Evolutionary conservation across 768 basidiomycete species (phyloP).

Genomic region (Mycena polygramma): DNA sequence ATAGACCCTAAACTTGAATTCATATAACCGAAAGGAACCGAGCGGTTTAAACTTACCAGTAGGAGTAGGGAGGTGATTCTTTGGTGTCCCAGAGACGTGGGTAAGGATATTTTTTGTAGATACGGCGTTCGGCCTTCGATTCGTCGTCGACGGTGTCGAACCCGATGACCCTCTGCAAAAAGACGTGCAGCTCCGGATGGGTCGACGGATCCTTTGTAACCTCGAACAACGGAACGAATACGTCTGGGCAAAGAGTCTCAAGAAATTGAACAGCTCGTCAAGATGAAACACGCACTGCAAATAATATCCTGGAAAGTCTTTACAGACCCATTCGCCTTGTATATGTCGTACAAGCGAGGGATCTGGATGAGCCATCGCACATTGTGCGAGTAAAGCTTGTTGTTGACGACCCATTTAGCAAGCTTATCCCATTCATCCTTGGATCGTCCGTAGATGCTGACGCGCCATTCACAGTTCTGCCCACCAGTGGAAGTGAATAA

Average conservation of each 20-base stretch:
- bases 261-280: neutral
- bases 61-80: slow-evolving; percentile 95
- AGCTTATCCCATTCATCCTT: slow-evolving; percentile 96
- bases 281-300: slow-evolving; percentile 68
- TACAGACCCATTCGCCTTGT: slow-evolving; percentile 89
- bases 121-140: slow-evolving; percentile 90
- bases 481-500: neutral
- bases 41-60: slow-evolving; percentile 73
- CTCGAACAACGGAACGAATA: slow-evolving; percentile 95
- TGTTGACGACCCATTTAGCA: slow-evolving; percentile 95
- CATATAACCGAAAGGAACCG: neutral
- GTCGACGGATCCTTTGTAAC: slow-evolving; percentile 91
- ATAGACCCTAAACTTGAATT: slow-evolving; percentile 77
- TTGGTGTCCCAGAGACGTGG: slow-evolving; percentile 90
- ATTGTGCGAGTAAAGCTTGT: slow-evolving; percentile 96
- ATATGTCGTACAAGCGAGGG: slow-evolving; percentile 94
- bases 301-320: slow-evolving; percentile 93
- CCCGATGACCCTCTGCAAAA: slow-evolving; percentile 94
- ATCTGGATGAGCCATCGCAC: slow-evolving; percentile 98
- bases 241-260: slow-evolving; percentile 62
- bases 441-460: slow-evolving; percentile 93
- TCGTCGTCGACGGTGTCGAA: slow-evolving; percentile 99
- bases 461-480: slow-evolving; percentile 96
- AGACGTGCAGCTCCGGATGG: slow-evolving; percentile 95
- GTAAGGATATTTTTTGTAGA: slow-evolving; percentile 95